These are phyloP conservation scores for Excoecaria agallocha DNA, from an alignment of 345 rosid genomes.

Conservation along the genomic window DNA sequence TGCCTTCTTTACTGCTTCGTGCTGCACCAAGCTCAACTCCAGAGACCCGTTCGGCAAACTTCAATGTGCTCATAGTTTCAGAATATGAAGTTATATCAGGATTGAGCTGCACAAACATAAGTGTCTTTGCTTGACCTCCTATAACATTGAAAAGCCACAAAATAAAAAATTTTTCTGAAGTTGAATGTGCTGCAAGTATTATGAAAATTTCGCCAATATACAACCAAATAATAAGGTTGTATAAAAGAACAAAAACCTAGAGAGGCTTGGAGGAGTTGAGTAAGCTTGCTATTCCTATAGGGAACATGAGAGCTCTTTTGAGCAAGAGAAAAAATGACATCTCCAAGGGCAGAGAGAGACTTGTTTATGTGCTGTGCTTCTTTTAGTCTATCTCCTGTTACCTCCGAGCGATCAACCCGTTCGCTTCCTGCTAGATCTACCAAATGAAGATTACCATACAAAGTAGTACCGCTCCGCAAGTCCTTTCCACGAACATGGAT, in stretches of 20 bases:
- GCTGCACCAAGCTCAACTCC: conserved; percentile 98
- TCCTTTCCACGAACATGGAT: conserved; percentile 85
- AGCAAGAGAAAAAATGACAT: conserved; percentile 85
- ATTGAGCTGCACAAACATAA: conserved; percentile 97
- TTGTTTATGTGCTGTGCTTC: conserved; percentile 99
- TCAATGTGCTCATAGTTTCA: conserved; percentile 80
- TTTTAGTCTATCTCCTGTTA: conserved; percentile 72
- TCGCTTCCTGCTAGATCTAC: conserved; percentile 99
- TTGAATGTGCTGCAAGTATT: not conserved
- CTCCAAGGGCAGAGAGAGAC: conserved; percentile 90
- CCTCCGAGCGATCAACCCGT: conserved; percentile 93
- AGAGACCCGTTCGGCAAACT: conserved; percentile 94
- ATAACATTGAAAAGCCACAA: conserved; percentile 14
- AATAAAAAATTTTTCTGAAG: not conserved
- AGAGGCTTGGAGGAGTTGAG: conserved; percentile 88
- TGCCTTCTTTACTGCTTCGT: conserved; percentile 73
- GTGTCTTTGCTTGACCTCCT: conserved; percentile 97
- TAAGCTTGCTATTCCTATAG: conserved; percentile 96
- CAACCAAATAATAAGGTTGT: not conserved
- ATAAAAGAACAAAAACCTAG: conserved; percentile 43
- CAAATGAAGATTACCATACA: conserved; percentile 80
- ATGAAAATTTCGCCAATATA: not conserved
- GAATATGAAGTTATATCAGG: conserved; percentile 73
- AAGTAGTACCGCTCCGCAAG: conserved; percentile 42
- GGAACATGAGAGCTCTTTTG: conserved; percentile 87